Evolutionary conservation across 179 eudicot genomes (phyloP).

Genomic region (Corrigiola litoralis): DNA sequence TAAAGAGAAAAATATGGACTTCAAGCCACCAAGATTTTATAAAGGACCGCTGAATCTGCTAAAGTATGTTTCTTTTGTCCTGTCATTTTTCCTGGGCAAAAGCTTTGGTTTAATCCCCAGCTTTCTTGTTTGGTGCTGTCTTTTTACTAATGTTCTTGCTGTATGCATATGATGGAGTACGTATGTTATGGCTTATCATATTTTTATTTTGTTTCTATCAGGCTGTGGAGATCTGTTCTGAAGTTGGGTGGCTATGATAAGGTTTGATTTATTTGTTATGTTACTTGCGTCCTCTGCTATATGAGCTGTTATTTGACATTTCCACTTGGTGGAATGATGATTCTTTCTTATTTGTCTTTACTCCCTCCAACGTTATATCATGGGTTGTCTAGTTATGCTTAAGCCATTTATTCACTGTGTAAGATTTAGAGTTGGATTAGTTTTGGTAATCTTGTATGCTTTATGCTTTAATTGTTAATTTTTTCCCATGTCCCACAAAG

Average conservation of each 20-base stretch:
- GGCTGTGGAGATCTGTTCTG: slow-evolving; percentile 75
- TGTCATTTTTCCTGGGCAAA: not conserved
- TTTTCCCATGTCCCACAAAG: no score
- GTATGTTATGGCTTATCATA: not conserved
- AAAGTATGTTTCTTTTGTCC: slow-evolving; percentile 37
- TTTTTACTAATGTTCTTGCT: not conserved
- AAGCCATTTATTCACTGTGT: no score
- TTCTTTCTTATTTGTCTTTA: not conserved
- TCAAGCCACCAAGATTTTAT: slow-evolving; percentile 85
- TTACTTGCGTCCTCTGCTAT: slow-evolving; percentile 1
- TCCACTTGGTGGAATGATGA: not conserved
- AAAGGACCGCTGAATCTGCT: slow-evolving; percentile 80
- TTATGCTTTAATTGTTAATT: no score
- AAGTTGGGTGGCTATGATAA: slow-evolving; percentile 91
- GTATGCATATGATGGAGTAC: not conserved
- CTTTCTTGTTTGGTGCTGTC: not conserved
- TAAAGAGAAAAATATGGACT: slow-evolving; percentile 64
- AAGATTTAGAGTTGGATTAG: no score
- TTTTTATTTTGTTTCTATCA: slow-evolving; percentile 16
- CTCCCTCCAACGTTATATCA: no score
- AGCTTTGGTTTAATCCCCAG: not conserved
- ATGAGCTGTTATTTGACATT: not conserved
- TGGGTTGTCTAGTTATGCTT: no score
- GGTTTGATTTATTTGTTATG: slow-evolving; percentile 37
- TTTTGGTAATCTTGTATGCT: no score